Percentiles rank a stretch among this genome's conserved stretches.
These are phyloP conservation scores for Gossypium trilobum DNA, from an alignment of 441 rosid species.

Conservation along the genomic window DNA sequence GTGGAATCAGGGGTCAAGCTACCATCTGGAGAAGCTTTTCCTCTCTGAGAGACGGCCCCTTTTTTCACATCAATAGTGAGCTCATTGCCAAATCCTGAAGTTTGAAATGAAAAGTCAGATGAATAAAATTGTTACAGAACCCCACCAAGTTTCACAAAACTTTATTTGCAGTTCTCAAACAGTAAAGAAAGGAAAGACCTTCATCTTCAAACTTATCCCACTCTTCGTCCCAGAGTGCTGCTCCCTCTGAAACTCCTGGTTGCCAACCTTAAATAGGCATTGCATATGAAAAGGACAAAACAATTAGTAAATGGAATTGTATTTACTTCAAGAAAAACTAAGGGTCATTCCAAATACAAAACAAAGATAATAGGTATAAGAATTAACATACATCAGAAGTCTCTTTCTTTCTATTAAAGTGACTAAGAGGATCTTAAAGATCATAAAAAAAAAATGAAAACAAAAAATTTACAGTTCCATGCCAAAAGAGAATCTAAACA, in stretches of 20 bases:
- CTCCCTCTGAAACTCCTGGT: conserved; percentile 86
- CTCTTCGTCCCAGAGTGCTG: conserved; percentile 93
- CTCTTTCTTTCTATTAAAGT: neutral
- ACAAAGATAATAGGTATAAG: neutral
- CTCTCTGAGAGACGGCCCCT: conserved; percentile 34
- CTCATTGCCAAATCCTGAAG: conserved; percentile 81
- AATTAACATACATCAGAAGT: neutral
- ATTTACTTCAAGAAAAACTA: neutral
- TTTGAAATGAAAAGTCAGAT: conserved; percentile 13
- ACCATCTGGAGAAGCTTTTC: conserved; percentile 43
- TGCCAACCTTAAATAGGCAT: conserved; percentile 71
- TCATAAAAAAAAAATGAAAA: neutral
- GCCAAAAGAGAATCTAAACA: conserved; percentile 1
- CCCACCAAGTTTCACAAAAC: conserved; percentile 10
- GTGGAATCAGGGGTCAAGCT: conserved; percentile 44
- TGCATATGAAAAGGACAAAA: conserved; percentile 22
- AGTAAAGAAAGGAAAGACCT: conserved; percentile 34
- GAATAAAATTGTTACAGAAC: conserved; percentile 13
- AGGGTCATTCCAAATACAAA: neutral
- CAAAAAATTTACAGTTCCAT: neutral
- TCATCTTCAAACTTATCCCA: conserved; percentile 99
- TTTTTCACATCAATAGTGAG: conserved; percentile 49
- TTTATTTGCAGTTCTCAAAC: neutral
- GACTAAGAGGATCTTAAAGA: neutral
- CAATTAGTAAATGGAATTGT: neutral